Evolutionary conservation across 2,329 filamentous ascomycete species (phyloP).

Genomic region (Dactylellina haptotyla): DNA sequence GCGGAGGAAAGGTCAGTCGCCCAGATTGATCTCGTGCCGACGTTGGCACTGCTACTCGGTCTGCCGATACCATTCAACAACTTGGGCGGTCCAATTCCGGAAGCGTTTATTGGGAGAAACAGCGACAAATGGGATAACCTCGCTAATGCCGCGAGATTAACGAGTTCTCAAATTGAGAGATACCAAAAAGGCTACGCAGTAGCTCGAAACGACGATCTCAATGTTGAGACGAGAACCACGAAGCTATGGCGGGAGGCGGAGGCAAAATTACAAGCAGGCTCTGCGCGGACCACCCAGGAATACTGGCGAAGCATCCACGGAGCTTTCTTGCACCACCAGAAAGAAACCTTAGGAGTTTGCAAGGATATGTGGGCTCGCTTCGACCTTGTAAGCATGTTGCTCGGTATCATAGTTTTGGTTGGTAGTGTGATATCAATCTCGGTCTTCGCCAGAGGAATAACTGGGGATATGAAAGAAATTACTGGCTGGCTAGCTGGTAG

Average conservation of each 20-base stretch:
- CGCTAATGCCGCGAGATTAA: constrained; percentile 77
- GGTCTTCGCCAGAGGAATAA: constrained; percentile 74
- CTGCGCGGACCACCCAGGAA: constrained; percentile 58
- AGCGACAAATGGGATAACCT: constrained; percentile 80
- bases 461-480: constrained; percentile 67
- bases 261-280: constrained; percentile 62
- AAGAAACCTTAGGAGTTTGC: constrained; percentile 79
- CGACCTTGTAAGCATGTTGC: constrained; percentile 83
- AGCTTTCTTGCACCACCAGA: constrained; percentile 78
- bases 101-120: constrained; percentile 80
- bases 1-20: constrained; percentile 74
- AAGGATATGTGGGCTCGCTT: constrained; percentile 91
- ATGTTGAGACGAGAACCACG: constrained; percentile 67
- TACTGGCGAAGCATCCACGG: constrained; percentile 62
- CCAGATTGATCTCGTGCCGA: constrained; percentile 96
- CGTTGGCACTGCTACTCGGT: constrained; percentile 84
- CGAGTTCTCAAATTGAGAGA: constrained; percentile 84
- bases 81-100: constrained; percentile 89
- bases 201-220: constrained; percentile 75
- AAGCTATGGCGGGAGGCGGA: constrained; percentile 72
- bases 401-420: constrained; percentile 77
- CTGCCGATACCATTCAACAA: constrained; percentile 97
- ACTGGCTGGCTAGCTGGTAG: constrained; percentile 67
- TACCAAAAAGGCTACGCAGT: constrained; percentile 86
- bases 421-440: constrained; percentile 75